Base-by-base conservation (phyloP, 148 eudicot species). In the Fallopia convolvulus region DNA sequence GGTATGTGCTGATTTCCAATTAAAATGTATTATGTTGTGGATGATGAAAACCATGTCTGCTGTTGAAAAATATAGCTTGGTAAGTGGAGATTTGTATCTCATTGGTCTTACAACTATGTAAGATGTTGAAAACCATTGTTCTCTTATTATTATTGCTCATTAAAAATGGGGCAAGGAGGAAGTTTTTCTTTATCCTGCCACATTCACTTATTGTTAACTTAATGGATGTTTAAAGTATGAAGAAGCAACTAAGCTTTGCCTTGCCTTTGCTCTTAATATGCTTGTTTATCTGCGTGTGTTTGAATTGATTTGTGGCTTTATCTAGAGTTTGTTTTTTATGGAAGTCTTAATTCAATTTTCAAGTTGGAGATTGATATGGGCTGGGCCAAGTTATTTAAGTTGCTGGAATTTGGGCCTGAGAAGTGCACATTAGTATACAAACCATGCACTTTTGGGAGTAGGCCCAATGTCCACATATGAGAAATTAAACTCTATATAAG, bases 81-180 rank as follows among this genome's bases (percentile, higher is more conserved):
- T 33, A 26, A 26, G 41, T 36, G 36, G 72, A 33, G 72, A 68
- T 68, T 68, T 68, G 44, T 17, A 36, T 68, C 72, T 68, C 72
- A 68, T 68, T 14, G 10, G 32, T 36, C 72, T 39, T 36, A 68
- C 72, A 68, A 30, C 14, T 33, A 6, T 68, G 72, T 68, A 36
- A 68, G 72, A 36, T 68, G 72, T 17, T 33, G 8, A 39, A 68
- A 68, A 68, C 46, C 46, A 33, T 68, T 68, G 18, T 68, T 6
- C 5, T 36, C 20, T 32, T 36, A 13, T 61, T 36, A 61, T 36
- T 58, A 14, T 13, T 56, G 13, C 70, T 13, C n/a, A 65, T 50
- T 50, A 14, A 65, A 65, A 63, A 65, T 26, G 3, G 33, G 32
- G 18, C 40, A 30, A 65, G 18, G 41, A 65, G 40, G 41, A 12